Base-by-base conservation (phyloP, 257 asterid genomes). In the Avicennia marina region DNA sequence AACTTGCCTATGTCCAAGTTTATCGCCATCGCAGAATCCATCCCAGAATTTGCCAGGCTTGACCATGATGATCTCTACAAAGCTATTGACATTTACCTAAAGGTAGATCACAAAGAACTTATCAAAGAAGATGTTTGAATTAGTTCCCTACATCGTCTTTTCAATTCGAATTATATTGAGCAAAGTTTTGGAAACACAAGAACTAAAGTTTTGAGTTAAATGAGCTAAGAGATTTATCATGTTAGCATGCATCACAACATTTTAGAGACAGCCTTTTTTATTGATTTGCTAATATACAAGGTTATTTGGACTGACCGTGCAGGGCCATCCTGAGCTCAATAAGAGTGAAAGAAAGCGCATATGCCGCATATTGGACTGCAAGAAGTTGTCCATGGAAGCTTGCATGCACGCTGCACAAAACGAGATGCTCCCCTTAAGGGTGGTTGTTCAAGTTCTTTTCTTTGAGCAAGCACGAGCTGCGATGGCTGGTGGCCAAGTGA, bases 351-450 rank as follows among this genome's bases (percentile, higher is more conserved):
- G 94, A 42, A 90, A 87, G 66, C 77, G 90, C 1, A 45, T 90
- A 0, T 90, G 98, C 49, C 69, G 88, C 16, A 68, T 66, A 13
- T 40, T 90, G 18, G 94, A 87, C 76, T 87, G 96, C 84, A 87
- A 77, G 45, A 84, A 87, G 39, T 50, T 90, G 19, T 90, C 96
- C 0, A 70, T 82, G 64, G 85, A 90, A 38, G 82, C 84, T 0
- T 90, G 98, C 54, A 79, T 82, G 87, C 96, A 87, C 20, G 98
- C 98, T 20, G 98, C 98, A 17, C 95, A 84, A 40, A 90, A 90
- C 58, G 98, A 90, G 66, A 74, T 84, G 72, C 95, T 90, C 6
- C 96, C 97, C 0, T 42, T 90, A 6, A 71, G 97, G 65, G 93
- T 90, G 21, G 85, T 90, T 6, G 95, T 90, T 40, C 96, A 90